Percentiles rank a stretch among this genome's conserved stretches.
Evolutionary conservation across 345 rosid genomes (phyloP).

Genomic region (Camelina neglecta): DNA sequence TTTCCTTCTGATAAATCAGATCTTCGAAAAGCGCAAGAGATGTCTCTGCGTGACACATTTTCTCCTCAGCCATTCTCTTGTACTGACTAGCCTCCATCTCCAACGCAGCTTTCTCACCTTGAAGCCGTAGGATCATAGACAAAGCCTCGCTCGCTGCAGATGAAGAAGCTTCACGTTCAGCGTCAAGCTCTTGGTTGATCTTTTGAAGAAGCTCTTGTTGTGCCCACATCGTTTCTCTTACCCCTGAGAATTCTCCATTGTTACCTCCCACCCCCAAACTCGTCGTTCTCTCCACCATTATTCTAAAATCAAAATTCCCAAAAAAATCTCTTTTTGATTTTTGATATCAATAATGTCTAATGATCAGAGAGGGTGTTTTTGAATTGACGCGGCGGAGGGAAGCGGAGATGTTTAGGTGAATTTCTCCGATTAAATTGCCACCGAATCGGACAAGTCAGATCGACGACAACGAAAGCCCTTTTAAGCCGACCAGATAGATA

Average conservation of each 20-base stretch:
- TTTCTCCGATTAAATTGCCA: constrained; percentile 24
- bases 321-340: background rate
- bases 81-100: constrained; percentile 92
- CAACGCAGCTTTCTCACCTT: constrained; percentile 76
- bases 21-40: constrained; percentile 74
- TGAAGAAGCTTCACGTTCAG: constrained; percentile 82
- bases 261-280: constrained; percentile 47
- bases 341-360: background rate
- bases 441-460: constrained; percentile 25
- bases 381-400: background rate
- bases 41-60: constrained; percentile 78
- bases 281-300: constrained; percentile 53
- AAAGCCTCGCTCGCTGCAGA: constrained; percentile 81
- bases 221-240: constrained; percentile 63
- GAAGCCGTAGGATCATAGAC: constrained; percentile 85
- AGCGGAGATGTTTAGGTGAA: constrained; percentile 3
- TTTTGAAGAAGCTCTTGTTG: constrained; percentile 88
- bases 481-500: constrained; percentile 7
- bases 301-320: background rate
- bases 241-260: constrained; percentile 45
- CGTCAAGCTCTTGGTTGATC: constrained; percentile 70
- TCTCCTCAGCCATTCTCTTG: constrained; percentile 86
- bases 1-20: constrained; percentile 74
- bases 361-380: background rate
- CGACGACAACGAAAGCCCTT: constrained; percentile 15